phyloP scores from a whole-genome alignment of 2,329 filamentous ascomycete species.

The Aspergillus jensenii region DNA sequence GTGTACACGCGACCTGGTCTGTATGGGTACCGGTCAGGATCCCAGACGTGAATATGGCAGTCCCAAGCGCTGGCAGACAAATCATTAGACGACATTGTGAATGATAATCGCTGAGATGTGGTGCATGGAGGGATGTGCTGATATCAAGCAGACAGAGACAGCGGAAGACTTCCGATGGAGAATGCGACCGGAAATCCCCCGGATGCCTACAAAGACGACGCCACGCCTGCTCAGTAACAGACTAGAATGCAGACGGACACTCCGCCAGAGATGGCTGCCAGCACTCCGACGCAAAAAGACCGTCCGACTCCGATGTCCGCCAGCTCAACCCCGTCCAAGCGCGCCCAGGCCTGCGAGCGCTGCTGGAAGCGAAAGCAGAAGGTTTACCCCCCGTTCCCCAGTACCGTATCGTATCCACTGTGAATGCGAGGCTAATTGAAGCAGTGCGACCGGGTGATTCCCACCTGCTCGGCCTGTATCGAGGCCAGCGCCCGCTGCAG shows the following conservation, averaged over 20 bases:
- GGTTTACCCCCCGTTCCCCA: slow-evolving; percentile 9
- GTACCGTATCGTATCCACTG: no score
- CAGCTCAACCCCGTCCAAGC: background rate
- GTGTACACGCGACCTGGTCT: background rate
- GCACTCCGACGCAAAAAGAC: background rate
- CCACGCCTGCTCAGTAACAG: no score
- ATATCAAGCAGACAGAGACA: no score
- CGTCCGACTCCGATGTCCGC: background rate
- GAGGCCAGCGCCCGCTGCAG: slow-evolving; percentile 13
- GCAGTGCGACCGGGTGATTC: slow-evolving; percentile 22
- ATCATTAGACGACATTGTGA: background rate
- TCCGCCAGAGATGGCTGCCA: background rate
- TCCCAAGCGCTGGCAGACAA: background rate
- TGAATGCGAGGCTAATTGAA: background rate
- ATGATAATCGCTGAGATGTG: background rate
- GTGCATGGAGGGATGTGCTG: background rate
- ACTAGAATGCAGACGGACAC: no score
- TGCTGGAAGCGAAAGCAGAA: slow-evolving; percentile 36
- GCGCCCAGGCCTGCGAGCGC: slow-evolving; percentile 29
- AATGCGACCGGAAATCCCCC: background rate
- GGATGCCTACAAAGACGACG: background rate
- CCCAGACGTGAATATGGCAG: background rate
- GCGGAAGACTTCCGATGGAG: no score
- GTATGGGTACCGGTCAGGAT: background rate
- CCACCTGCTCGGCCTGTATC: slow-evolving; percentile 18